These are phyloP conservation scores for Musa acuminata DNA, from an alignment of 176 grass and related monocot species.

Conservation along the genomic window DNA sequence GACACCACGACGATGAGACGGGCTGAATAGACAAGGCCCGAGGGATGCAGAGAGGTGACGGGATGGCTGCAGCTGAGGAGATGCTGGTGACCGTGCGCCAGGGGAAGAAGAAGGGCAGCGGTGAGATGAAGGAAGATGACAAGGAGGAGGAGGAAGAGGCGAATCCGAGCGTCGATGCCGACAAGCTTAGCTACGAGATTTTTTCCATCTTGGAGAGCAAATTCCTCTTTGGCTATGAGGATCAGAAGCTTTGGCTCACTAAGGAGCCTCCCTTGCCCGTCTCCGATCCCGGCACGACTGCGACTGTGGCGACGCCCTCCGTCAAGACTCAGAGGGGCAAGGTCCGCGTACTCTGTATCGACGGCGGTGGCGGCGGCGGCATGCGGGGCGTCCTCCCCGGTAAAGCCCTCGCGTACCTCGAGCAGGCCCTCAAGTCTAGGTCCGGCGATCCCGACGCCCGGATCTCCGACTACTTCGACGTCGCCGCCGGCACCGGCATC, in stretches of 20 bases:
- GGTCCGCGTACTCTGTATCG: conserved; percentile 79
- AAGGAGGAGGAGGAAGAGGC: conserved; percentile 73
- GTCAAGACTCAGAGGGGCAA: conserved; percentile 59
- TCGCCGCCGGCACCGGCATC: conserved; percentile 66
- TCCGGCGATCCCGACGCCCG: conserved; percentile 56
- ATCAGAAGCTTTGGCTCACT: conserved; percentile 29
- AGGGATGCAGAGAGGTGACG: neutral
- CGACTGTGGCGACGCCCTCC: neutral
- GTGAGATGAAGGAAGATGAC: neutral
- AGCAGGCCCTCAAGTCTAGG: conserved; percentile 54
- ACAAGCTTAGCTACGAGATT: conserved; percentile 97
- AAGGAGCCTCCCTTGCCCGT: conserved; percentile 35
- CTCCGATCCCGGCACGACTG: conserved; percentile 19
- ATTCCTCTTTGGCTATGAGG: conserved; percentile 92
- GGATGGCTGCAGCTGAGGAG: neutral
- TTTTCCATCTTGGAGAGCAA: conserved; percentile 99
- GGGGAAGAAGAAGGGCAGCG: neutral
- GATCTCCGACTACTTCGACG: conserved; percentile 91
- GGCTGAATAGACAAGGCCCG: neutral
- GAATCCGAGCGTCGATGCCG: conserved; percentile 41
- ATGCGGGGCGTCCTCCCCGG: conserved; percentile 52
- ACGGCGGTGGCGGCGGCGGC: conserved; percentile 59
- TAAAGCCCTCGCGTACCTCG: conserved; percentile 78
- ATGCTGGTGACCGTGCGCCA: neutral
- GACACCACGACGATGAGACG: neutral